A percentile compares a stretch with the other conserved stretches of the same genome.
These are phyloP conservation scores for Aspergillus oerlinghausenensis DNA, from an alignment of 2,329 filamentous ascomycete species.

Conservation along the genomic window DNA sequence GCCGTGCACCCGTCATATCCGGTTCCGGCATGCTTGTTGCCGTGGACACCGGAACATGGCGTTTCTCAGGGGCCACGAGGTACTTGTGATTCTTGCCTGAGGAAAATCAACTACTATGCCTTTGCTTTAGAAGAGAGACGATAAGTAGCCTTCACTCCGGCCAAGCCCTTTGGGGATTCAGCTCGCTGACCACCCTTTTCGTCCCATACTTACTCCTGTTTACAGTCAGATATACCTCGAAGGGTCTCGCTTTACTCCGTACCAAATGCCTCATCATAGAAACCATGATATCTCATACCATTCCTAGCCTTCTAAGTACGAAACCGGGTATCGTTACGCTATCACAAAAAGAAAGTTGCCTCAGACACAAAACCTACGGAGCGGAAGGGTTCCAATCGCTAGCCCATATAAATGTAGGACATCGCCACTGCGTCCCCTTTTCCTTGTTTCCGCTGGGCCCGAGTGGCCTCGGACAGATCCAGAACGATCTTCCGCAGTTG, in stretches of 20 bases:
- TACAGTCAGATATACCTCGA: not conserved
- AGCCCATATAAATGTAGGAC: slow-evolving; percentile 73
- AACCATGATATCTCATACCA: not conserved
- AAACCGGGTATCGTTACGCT: not conserved
- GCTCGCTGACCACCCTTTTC: not conserved
- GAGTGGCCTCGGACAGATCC: slow-evolving; percentile 70
- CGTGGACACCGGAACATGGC: not conserved
- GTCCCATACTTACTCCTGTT: not conserved
- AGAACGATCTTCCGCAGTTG: slow-evolving; percentile 67
- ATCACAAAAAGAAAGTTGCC: not conserved
- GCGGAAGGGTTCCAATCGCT: slow-evolving; percentile 54
- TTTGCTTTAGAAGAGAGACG: not conserved
- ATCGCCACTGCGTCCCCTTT: slow-evolving; percentile 79
- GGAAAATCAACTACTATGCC: not conserved
- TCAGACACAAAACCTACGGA: not conserved
- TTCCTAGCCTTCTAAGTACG: not conserved
- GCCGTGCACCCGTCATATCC: not conserved
- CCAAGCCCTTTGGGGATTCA: not conserved
- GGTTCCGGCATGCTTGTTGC: not conserved
- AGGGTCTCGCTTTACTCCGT: not conserved
- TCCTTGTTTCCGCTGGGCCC: slow-evolving; percentile 84
- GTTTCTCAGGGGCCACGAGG: not conserved
- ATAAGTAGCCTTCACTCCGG: not conserved
- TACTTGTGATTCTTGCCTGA: not conserved
- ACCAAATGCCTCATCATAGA: not conserved